Percentiles rank a stretch among this genome's conserved stretches.
These are phyloP conservation scores for Dendrobium huoshanense DNA, from an alignment of 106 monocot genomes.

Conservation along the genomic window DNA sequence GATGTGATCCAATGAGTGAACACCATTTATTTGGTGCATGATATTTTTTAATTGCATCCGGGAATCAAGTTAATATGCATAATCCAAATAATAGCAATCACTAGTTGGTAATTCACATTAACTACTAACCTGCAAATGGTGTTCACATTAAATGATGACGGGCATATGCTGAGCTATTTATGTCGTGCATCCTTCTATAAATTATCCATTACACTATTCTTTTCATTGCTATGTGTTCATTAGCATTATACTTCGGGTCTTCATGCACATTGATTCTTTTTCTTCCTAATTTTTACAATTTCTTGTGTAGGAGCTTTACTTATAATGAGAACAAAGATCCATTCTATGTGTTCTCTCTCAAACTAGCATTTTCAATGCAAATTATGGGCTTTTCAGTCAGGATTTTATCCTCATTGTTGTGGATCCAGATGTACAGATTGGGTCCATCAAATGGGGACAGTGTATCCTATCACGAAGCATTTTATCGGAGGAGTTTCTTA, in stretches of 20 bases:
- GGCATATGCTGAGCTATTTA: background rate
- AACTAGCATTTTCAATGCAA: slow-evolving; percentile 39
- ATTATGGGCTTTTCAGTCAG: slow-evolving; percentile 53
- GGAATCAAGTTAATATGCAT: too few species aligned
- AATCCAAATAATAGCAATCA: too few species aligned
- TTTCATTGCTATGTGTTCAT: background rate
- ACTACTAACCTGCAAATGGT: background rate
- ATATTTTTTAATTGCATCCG: too few species aligned
- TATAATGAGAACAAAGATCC: slow-evolving; percentile 29
- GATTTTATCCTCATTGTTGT: slow-evolving; percentile 44
- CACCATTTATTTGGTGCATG: too few species aligned
- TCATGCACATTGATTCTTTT: background rate
- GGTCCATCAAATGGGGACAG: slow-evolving; percentile 20
- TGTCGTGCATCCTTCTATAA: background rate
- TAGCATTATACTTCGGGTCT: background rate
- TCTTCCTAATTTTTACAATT: background rate
- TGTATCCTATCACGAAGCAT: slow-evolving; percentile 17
- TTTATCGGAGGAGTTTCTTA: slow-evolving; percentile 40
- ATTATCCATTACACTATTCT: background rate
- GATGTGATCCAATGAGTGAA: too few species aligned
- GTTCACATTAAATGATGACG: too few species aligned
- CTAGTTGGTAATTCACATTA: background rate
- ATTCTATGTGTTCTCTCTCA: slow-evolving; percentile 38
- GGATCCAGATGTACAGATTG: slow-evolving; percentile 56
- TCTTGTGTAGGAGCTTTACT: slow-evolving; percentile 32